Percentiles rank a stretch among this genome's conserved stretches.
Conservation (phyloP, 2,329 filamentous ascomycete species). For the Neodidymelliopsis sp. region DNA sequence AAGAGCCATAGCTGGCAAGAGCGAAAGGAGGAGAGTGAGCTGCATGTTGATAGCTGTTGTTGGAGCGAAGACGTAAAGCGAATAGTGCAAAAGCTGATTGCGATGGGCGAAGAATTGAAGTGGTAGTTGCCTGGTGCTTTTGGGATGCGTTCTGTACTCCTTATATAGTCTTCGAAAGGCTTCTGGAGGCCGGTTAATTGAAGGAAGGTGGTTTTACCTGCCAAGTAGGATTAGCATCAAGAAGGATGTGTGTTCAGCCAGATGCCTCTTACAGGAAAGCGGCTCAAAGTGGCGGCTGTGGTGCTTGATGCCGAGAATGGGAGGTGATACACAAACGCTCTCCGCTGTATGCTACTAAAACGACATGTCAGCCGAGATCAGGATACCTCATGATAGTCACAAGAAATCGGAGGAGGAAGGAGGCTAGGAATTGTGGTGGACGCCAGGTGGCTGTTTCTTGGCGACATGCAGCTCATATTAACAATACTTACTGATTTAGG, state of each 20-base stretch:
- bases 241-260: slow-evolving; percentile 24
- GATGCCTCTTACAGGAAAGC: slow-evolving; percentile 23
- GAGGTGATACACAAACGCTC: slow-evolving; percentile 40
- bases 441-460: slow-evolving; percentile 33
- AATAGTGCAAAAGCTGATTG: slow-evolving; percentile 20
- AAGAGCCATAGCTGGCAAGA: slow-evolving; percentile 46
- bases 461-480: slow-evolving; percentile 41
- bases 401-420: slow-evolving; percentile 26
- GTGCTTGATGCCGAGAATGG: slow-evolving; percentile 37
- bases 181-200: slow-evolving; percentile 17
- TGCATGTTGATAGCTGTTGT: slow-evolving; percentile 47
- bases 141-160: slow-evolving; percentile 19
- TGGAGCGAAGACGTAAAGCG: slow-evolving; percentile 22
- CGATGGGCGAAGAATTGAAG: slow-evolving; percentile 33
- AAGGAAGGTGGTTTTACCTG: slow-evolving; percentile 35
- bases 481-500: slow-evolving; percentile 42
- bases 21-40: slow-evolving; percentile 47
- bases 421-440: slow-evolving; percentile 18
- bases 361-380: slow-evolving; percentile 36
- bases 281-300: slow-evolving; percentile 37
- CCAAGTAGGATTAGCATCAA: slow-evolving; percentile 38
- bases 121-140: slow-evolving; percentile 37
- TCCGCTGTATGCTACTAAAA: slow-evolving; percentile 31
- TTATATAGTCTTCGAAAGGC: slow-evolving; percentile 41
- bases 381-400: slow-evolving; percentile 17